A percentile compares a stretch with the other conserved stretches of the same genome.
Conservation (phyloP, 371 early-diverging fungal genomes). For the Catenaria anguillulae region DNA sequence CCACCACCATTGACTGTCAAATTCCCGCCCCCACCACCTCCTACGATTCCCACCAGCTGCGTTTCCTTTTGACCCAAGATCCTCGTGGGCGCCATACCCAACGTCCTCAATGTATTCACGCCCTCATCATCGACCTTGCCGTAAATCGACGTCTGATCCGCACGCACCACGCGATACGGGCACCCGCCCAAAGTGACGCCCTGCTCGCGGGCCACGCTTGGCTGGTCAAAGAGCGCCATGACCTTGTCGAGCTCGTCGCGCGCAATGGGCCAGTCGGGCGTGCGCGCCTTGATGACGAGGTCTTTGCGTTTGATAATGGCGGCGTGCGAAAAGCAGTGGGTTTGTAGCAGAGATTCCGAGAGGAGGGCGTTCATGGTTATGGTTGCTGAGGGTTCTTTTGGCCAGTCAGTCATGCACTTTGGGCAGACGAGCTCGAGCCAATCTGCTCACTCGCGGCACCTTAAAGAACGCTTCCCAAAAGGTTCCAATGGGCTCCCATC, state of each 20-base stretch:
- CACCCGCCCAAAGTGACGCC: background rate
- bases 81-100: too few relatives aligned
- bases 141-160: background rate
- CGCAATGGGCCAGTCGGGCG: background rate
- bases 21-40: too few relatives aligned
- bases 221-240: background rate
- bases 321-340: constrained; percentile 1
- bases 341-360: background rate
- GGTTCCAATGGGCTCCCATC: too few relatives aligned
- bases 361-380: constrained; percentile 1
- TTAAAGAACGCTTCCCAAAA: too few relatives aligned
- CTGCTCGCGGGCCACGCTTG: background rate
- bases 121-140: constrained; percentile 3
- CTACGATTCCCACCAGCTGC: too few relatives aligned
- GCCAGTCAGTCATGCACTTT: too few relatives aligned
- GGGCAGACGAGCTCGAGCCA: too few relatives aligned
- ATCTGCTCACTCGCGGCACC: too few relatives aligned
- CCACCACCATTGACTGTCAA: too few relatives aligned
- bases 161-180: background rate
- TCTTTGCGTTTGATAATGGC: constrained; percentile 5
- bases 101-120: too few relatives aligned
- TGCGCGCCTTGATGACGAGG: background rate
- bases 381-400: too few relatives aligned
- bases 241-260: background rate
- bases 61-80: too few relatives aligned